Evolutionary conservation across 805 yeast genomes (phyloP), one percentile per base, ranked within the genome.

Genomic region (Kuraishia hungarica): DNA sequence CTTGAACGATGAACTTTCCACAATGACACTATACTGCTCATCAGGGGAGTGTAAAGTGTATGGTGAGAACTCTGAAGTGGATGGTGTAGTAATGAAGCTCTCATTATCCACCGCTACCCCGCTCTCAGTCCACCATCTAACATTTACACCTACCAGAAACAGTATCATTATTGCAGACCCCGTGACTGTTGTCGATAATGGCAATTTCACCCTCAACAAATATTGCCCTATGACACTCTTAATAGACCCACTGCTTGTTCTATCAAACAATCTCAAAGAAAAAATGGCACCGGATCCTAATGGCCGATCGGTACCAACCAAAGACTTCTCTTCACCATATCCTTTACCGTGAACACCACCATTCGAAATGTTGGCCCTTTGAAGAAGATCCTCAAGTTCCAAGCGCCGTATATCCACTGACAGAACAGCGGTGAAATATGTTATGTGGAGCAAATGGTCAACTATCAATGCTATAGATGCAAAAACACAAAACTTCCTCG

Each of bases 321-420:
- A 29, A 2, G 52, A 51, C 23, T 28, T 23, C 22, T 47, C 21
- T 13, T 23, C 26, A 21, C 50, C 50, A n/a, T 47, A 21, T 2
- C 28, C 47, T 26, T 26, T 26, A 5, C 29, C 29, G n/a, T n/a
- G n/a, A n/a, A n/a, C n/a, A 22, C 13, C 28, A n/a, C 24, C n/a
- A 19, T 47, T 17, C 2, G 47, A 24, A 8, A 51, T 49, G 35
- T 21, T 48, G 2, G 54, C 55, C 23, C 59, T 52, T 55, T 64
- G 73, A 51, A 80, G 64, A 13, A 83, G 64, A 57, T 84, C 89
- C 17, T 78, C 78, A 19, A 85, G 72, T 60, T 86, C 92, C 26
- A 79, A 66, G 54, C 89, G 74, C 51, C 84, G 77, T 29, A 84
- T 69, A 68, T 89, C 96, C 46, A 89, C 79, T 19, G 86, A 76